Evolutionary conservation across 1,139 yeast species (phyloP).

Genomic region (Suhomyces kunorum): DNA sequence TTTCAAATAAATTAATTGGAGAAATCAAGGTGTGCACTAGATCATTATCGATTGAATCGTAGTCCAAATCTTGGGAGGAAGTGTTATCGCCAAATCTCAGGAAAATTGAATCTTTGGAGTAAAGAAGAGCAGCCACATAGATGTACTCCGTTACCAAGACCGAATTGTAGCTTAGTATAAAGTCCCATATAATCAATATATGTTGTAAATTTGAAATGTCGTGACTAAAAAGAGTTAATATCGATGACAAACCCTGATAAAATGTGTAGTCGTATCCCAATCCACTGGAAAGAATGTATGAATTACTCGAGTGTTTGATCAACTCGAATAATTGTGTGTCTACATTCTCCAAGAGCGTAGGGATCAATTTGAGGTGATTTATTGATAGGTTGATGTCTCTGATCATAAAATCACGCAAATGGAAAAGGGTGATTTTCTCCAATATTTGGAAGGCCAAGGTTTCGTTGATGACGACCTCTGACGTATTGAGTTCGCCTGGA

Average conservation of each 20-base stretch:
- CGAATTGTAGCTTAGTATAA: slow-evolving; percentile 50
- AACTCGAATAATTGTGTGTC: slow-evolving; percentile 56
- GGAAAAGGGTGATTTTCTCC: slow-evolving; percentile 59
- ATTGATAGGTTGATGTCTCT: slow-evolving; percentile 65
- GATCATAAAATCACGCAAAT: slow-evolving; percentile 84
- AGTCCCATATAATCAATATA: slow-evolving; percentile 63
- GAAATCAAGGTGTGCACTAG: slow-evolving; percentile 44
- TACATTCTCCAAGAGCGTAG: slow-evolving; percentile 52
- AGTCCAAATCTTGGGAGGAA: slow-evolving; percentile 8
- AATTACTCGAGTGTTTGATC: slow-evolving; percentile 41
- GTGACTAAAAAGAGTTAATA: slow-evolving; percentile 79
- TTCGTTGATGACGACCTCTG: slow-evolving; percentile 21
- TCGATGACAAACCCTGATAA: slow-evolving; percentile 67
- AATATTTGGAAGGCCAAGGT: slow-evolving; percentile 49
- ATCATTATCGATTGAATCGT: slow-evolving; percentile 39
- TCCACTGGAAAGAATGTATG: slow-evolving; percentile 31
- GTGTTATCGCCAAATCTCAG: slow-evolving; percentile 12
- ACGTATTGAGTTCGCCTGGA: slow-evolving; percentile 6
- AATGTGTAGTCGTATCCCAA: slow-evolving; percentile 45
- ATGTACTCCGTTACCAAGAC: slow-evolving; percentile 51
- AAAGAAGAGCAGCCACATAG: slow-evolving; percentile 54
- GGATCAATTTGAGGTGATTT: slow-evolving; percentile 64
- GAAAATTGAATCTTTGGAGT: slow-evolving; percentile 43
- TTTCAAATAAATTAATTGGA: slow-evolving; percentile 34
- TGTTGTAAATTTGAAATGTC: slow-evolving; percentile 56